Conservation (phyloP, 2,329 filamentous ascomycete genomes). For the Fusarium tricinctum region DNA sequence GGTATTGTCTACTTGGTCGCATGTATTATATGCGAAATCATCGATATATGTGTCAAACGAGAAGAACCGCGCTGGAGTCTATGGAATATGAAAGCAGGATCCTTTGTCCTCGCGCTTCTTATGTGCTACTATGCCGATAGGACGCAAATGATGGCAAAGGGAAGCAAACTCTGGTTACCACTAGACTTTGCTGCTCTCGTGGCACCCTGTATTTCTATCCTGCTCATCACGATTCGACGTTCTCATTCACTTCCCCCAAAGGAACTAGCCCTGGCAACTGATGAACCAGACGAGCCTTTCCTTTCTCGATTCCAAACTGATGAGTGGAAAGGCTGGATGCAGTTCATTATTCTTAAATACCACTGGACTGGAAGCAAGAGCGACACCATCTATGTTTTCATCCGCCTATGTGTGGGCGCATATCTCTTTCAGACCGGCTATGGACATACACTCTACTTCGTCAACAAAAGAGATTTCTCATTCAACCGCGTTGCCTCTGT, state of each 20-base stretch:
- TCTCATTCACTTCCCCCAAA: not conserved
- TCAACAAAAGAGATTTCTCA: slow-evolving; percentile 69
- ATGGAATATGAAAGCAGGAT: slow-evolving; percentile 42
- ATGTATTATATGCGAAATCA: slow-evolving; percentile 17
- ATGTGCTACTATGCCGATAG: slow-evolving; percentile 48
- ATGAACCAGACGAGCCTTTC: not conserved
- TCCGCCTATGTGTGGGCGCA: slow-evolving; percentile 66
- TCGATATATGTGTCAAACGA: not conserved
- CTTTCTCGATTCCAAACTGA: slow-evolving; percentile 62
- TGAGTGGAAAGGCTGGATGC: slow-evolving; percentile 77
- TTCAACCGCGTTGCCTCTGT: slow-evolving; percentile 63
- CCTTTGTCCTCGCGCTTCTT: slow-evolving; percentile 42
- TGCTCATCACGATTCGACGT: slow-evolving; percentile 32
- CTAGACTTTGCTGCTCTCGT: slow-evolving; percentile 38
- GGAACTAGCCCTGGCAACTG: not conserved
- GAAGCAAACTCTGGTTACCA: slow-evolving; percentile 10
- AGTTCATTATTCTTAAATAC: slow-evolving; percentile 65
- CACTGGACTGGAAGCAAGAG: slow-evolving; percentile 67
- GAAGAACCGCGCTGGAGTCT: slow-evolving; percentile 5
- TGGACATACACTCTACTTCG: slow-evolving; percentile 71
- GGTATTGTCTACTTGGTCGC: slow-evolving; percentile 26
- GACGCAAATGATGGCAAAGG: slow-evolving; percentile 47
- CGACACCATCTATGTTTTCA: slow-evolving; percentile 64
- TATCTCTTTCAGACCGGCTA: slow-evolving; percentile 74
- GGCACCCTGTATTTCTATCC: slow-evolving; percentile 5